Evolutionary conservation across 179 eudicot species (phyloP).

Genomic region (Gypsophila paniculata): DNA sequence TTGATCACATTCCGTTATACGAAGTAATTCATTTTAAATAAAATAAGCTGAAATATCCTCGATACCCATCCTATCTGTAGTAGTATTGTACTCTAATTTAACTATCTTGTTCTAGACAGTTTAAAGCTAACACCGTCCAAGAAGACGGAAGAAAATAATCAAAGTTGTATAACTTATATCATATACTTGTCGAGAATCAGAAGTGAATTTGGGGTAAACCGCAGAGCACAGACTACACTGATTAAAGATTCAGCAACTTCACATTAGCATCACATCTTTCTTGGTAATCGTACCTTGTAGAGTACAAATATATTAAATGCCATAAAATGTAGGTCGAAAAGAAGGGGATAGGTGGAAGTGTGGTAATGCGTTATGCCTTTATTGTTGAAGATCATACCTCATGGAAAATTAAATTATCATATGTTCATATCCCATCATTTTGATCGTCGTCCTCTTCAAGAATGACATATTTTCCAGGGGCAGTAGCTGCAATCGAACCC

Average conservation of each 20-base stretch:
- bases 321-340: background rate
- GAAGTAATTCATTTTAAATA: background rate
- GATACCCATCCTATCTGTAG: background rate
- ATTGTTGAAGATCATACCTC: constrained; percentile 26
- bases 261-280: background rate
- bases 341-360: background rate
- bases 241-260: background rate
- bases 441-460: constrained; percentile 84
- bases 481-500: constrained; percentile 30
- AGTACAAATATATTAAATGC: constrained; percentile 4
- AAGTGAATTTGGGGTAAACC: background rate
- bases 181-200: background rate
- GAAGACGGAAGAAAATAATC: background rate
- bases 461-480: constrained; percentile 75
- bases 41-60: background rate
- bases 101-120: background rate
- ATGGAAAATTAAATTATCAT: constrained; percentile 17
- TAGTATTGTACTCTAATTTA: background rate
- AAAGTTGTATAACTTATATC: background rate
- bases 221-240: background rate
- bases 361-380: background rate
- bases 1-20: background rate
- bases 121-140: background rate
- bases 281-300: background rate
- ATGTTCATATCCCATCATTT: constrained; percentile 35